Conservation (phyloP, 345 rosid species). For the Eucalyptus marginata region DNA sequence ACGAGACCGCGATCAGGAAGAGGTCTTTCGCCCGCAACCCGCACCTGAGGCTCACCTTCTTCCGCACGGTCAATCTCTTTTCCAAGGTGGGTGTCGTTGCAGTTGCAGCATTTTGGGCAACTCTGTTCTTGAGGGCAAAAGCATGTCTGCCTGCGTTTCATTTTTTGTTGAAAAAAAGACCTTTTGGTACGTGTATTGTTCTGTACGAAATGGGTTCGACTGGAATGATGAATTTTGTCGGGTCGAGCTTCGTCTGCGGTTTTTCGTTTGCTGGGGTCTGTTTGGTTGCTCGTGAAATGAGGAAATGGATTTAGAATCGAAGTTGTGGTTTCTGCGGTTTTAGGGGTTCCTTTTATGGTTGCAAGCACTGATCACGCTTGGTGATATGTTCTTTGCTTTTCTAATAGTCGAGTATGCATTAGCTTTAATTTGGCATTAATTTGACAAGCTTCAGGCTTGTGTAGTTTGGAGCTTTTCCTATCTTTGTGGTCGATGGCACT, state of each 20-base stretch:
- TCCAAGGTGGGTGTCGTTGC: conserved; percentile 38
- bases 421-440: background rate
- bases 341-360: background rate
- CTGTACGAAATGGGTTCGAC: background rate
- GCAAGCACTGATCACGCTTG: background rate
- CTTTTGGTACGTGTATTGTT: background rate
- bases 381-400: background rate
- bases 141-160: background rate
- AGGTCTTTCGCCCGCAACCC: conserved; percentile 23
- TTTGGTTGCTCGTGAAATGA: background rate
- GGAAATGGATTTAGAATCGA: background rate
- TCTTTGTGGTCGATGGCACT: conserved; percentile 81
- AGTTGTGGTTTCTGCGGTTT: background rate
- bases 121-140: background rate
- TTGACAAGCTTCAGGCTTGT: background rate
- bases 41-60: conserved; percentile 77
- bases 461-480: conserved; percentile 89
- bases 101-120: background rate
- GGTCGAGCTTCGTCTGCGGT: background rate
- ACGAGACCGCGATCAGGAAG: conserved; percentile 60
- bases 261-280: background rate
- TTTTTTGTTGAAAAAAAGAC: background rate
- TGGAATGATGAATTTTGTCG: background rate
- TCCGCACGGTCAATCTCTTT: conserved; percentile 81
- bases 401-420: background rate